Evolutionary conservation across 306 rosid species (phyloP).

Genomic region (Luffa acutangula): DNA sequence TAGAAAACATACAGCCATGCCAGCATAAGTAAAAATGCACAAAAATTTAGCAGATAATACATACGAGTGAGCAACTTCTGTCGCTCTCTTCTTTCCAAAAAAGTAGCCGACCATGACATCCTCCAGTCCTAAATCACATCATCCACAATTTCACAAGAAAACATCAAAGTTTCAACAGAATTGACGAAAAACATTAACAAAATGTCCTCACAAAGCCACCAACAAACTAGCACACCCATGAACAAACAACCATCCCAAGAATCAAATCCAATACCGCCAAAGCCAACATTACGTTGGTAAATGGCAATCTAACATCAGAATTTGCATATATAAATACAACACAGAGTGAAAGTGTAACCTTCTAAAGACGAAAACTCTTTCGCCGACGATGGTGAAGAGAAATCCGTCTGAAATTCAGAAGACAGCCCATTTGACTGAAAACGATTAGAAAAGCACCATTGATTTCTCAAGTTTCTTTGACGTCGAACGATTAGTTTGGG

Average conservation of each 20-base stretch:
- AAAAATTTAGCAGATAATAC: background rate
- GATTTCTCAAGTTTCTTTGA: background rate
- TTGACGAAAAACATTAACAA: background rate
- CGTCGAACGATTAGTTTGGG: background rate
- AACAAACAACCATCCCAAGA: background rate
- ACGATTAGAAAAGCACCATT: background rate
- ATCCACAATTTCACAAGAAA: background rate
- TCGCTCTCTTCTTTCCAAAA: slow-evolving; percentile 71
- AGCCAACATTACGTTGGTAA: background rate
- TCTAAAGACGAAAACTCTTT: background rate
- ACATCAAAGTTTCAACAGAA: background rate
- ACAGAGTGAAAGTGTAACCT: background rate
- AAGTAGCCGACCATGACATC: slow-evolving; percentile 51
- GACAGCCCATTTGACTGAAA: background rate
- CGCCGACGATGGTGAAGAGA: background rate
- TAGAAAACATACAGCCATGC: background rate
- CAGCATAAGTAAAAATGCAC: background rate
- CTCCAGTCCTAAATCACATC: slow-evolving; percentile 42
- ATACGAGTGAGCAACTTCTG: slow-evolving; percentile 85
- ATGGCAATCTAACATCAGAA: background rate
- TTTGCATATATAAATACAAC: background rate
- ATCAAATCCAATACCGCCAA: background rate
- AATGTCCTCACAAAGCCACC: background rate
- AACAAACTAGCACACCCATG: background rate
- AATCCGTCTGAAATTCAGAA: background rate